Conservation (phyloP, 768 basidiomycete genomes). For the Serendipita vermifera region DNA sequence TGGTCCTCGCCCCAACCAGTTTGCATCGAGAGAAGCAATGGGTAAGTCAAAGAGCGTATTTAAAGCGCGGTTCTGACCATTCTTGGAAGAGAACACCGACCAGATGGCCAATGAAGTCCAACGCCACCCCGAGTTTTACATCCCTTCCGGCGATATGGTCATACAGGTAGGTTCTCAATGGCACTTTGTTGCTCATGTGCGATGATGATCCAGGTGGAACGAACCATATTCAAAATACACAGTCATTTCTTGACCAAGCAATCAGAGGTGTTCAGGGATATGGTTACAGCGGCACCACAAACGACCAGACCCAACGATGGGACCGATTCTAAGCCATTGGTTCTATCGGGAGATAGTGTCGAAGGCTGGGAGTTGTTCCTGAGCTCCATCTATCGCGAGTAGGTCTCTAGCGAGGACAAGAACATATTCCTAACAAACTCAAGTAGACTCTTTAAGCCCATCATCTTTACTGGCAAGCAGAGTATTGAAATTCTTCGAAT, state of each 20-base stretch:
- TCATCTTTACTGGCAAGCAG: not conserved
- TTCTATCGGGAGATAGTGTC: not conserved
- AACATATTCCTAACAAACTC: not conserved
- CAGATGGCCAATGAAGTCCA: no score
- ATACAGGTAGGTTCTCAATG: not conserved
- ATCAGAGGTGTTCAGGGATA: not conserved
- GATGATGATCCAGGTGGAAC: not conserved
- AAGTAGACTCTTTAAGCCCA: not conserved
- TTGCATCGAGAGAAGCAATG: no score
- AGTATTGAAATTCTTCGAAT: not conserved
- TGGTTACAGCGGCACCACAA: not conserved
- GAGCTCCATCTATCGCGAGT: not conserved
- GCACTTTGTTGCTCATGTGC: not conserved
- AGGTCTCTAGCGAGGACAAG: no score
- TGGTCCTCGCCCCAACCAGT: no score
- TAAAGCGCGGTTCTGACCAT: no score
- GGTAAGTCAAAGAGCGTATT: no score
- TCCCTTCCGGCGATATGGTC: not conserved
- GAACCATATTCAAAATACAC: conserved; percentile 1
- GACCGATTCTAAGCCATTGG: not conserved
- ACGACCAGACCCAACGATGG: not conserved
- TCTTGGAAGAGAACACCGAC: no score
- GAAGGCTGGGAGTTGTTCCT: not conserved
- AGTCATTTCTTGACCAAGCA: not conserved
- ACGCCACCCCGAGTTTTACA: not conserved